These are phyloP conservation scores for Colletotrichum sp. DNA, from an alignment of 2,329 filamentous ascomycete species.

Conservation along the genomic window DNA sequence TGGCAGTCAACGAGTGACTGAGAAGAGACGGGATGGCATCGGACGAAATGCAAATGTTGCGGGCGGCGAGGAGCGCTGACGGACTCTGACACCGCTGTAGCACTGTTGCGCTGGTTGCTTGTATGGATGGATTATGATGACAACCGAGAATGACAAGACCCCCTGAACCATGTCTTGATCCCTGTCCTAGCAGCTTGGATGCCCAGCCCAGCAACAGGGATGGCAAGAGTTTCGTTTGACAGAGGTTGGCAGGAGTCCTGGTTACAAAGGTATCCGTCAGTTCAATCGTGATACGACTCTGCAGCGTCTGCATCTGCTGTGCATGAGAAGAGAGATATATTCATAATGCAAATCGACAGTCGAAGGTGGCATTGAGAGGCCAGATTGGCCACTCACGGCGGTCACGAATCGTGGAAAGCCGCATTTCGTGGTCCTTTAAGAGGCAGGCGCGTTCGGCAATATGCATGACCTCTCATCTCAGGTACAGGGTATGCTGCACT, in stretches of 20 bases:
- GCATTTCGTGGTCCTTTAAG: not conserved
- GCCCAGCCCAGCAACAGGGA: slow-evolving; percentile 5
- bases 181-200: slow-evolving; percentile 5
- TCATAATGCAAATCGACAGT: not conserved
- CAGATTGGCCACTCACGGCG: not conserved
- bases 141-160: slow-evolving; percentile 3
- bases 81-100: not conserved
- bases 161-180: slow-evolving; percentile 7
- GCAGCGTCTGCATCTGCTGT: not conserved
- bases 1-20: not conserved
- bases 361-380: not conserved
- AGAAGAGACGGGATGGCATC: not conserved
- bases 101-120: not conserved
- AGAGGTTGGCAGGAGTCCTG: not conserved
- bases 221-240: slow-evolving; percentile 11
- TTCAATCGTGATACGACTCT: slow-evolving; percentile 7
- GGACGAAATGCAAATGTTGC: slow-evolving; percentile 5
- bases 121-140: not conserved
- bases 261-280: not conserved
- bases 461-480: not conserved
- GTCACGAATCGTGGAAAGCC: not conserved
- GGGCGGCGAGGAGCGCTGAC: not conserved
- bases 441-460: not conserved
- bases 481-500: not conserved
- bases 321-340: not conserved